Evolutionary conservation across 148 eudicot species (phyloP), one percentile per base, ranked within the genome.

Genomic region (Chenopodium suecicum): DNA sequence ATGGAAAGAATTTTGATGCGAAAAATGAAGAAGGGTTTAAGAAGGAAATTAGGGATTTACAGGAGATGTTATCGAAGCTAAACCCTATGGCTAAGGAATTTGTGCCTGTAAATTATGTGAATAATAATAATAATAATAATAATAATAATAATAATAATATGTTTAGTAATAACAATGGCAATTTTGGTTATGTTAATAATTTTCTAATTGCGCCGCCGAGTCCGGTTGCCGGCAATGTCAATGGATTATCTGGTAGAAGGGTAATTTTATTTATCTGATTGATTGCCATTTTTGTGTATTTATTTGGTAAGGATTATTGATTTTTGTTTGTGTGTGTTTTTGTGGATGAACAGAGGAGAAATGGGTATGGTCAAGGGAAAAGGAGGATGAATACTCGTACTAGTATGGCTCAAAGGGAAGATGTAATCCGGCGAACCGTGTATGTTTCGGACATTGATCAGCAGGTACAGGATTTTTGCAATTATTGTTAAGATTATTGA

Each of bases 361-460:
- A 82, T 80, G 84, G 74, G 54, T 87, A 82, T 81, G 76, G 76
- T 63, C 84, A 91, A 80, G 97, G 94, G 52, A 95, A 87, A 89
- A 79, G 89, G 85, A 92, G 92, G 89, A 83, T 90, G 91, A 93
- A 91, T 79, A 85, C 84, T 80, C 88, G 99, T 31, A 94, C 98
- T 9, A 89, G 90, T 81, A 86, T 90, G 91, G 98, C 99, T 16
- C 99, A 92, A 82, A 80, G 91, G 74, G 99, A 95, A 68, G 99
- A 95, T 64, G 90, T 90, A 9, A 91, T 93, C 71, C 85, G 94
- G 80, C 87, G 98, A 84, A 95, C 99, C 25, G 98, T 95, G 10
- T 95, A 95, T 89, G 99, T 95, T 58, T 95, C 99, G 62, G 99
- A 95, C 79, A 93, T 95, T 79, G 98, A 95, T 86, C 98, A 93